Conservation (phyloP, 176 grass and related monocot genomes). For the Neostapfia colusana region DNA sequence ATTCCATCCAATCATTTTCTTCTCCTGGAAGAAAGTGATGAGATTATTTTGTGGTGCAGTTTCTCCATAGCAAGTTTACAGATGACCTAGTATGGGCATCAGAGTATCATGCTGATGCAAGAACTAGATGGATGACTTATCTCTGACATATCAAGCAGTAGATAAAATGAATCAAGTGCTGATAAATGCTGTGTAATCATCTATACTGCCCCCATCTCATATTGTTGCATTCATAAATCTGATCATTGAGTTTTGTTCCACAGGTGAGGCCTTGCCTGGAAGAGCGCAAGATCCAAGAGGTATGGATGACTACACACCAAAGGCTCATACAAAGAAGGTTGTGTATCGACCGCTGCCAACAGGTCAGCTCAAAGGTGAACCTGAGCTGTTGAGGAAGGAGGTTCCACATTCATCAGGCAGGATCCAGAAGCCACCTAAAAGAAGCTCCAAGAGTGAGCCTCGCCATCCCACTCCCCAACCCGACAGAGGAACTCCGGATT, state of each 20-base stretch:
- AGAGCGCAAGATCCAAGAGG: slow-evolving; percentile 61
- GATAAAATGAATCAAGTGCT: background rate
- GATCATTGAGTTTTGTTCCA: slow-evolving; percentile 25
- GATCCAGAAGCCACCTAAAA: slow-evolving; percentile 55
- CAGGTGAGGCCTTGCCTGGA: slow-evolving; percentile 21
- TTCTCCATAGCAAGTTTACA: background rate
- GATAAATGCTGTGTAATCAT: background rate
- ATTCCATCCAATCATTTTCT: background rate
- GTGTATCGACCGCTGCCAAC: slow-evolving; percentile 31
- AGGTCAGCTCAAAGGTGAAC: slow-evolving; percentile 44
- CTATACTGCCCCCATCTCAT: background rate
- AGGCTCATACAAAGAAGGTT: slow-evolving; percentile 60
- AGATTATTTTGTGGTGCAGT: background rate
- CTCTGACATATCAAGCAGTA: background rate
- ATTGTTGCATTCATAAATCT: background rate
- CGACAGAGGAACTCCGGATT: slow-evolving; percentile 48
- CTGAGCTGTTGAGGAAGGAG: slow-evolving; percentile 34
- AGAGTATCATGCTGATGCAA: background rate
- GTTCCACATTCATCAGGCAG: slow-evolving; percentile 35
- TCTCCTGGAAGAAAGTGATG: background rate
- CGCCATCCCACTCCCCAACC: slow-evolving; percentile 24
- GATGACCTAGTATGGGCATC: background rate
- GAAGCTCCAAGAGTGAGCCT: slow-evolving; percentile 44
- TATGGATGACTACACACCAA: slow-evolving; percentile 41
- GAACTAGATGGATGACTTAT: background rate